Base-by-base conservation (phyloP, 495 filamentous ascomycete genomes). In the Sabuloglossum arenarium region DNA sequence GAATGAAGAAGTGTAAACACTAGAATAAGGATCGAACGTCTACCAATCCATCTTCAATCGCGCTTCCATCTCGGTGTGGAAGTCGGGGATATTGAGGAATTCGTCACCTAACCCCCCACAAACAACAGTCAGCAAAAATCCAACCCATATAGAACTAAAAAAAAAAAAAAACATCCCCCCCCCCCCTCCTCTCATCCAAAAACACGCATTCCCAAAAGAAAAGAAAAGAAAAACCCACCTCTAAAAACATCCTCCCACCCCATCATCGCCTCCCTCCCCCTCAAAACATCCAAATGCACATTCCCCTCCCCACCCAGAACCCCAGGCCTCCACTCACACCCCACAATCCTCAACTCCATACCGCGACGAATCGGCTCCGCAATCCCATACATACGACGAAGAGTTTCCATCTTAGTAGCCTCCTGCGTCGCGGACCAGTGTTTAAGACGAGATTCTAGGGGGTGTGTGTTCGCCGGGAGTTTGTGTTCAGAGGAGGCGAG, bases 61-160 rank as follows among this genome's bases (percentile, higher is more conserved):
- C 69, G 79, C 75, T 81, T 97, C 90, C 82, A 96, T 89, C 79
- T 97, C 90, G 59, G 84, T 79, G 58, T 95, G 88, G 66, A 95
- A 81, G 53, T 79, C 69, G 30, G 83, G 78, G 16, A 76, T 67
- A 57, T 79, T 76, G 58, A 81, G 67, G 59, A 74, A 67, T 54
- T 79, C 71, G 67, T 77, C 70, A 77, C 85, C 73, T 86, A 70
- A n/a, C n/a, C n/a, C n/a, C n/a, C 1, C 56, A 61, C 25, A 56
- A 61, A 8, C 16, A 39, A 39, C 8, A 39, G 16, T 39, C 21
- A 54, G 52, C 52, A 39, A 8, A 19, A 47, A 30, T 37, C 25
- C 52, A 47, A 21, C 52, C 9, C 24, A 8, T n/a, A n/a, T n/a
- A n/a, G n/a, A n/a, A n/a, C n/a, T n/a, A n/a, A n/a, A n/a, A n/a